Evolutionary conservation across 345 rosid genomes (phyloP), one percentile per base, ranked within the genome.

Genomic region (Schrenkiella parvula): DNA sequence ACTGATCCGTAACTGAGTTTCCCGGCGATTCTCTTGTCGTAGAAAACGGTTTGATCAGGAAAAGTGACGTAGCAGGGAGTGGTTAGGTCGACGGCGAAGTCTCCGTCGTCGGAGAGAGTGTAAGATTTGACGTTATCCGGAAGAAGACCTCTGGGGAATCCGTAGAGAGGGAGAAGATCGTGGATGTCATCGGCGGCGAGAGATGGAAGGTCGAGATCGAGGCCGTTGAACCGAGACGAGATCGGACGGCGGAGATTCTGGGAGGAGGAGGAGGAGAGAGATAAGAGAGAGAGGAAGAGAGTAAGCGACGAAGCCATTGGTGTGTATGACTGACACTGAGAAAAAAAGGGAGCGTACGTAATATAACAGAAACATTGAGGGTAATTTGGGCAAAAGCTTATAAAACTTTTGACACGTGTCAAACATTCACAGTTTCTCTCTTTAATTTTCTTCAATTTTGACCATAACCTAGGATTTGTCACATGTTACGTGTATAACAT

Each of bases 141-240:
- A 42, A 91, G 46, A 22, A 89, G 80, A 28, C 97, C 97, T 64
- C 76, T 84, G 0, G 97, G 97, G 17, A 91, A 80, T 19, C 91
- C 91, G 70, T 79, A 87, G 23, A 13, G 6, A 0, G 85, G 86
- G 43, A 92, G 92, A 52, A 90, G 80, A 68, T 92, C 96, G 54
- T 88, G 93, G 71, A 87, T 60, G 72, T 89, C 95, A 1, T 61
- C 14, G 68, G 31, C 46, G 70, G 64, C 13, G 57, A 26, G 58
- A 52, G 68, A 44, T 47, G 72, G 54, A 37, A 55, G 81, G 76
- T 22, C 1, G 56, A 5, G 15, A 56, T 23, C 38, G 25, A 58
- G 50, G 37, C 13, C 79, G 70, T n/a, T 70, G 50, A 43, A 73
- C 22, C 6, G 32, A 74, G 61, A 64, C 3, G 22, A 66, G 61